Base-by-base conservation (phyloP, 768 basidiomycete species). In the Pisolithus albus region DNA sequence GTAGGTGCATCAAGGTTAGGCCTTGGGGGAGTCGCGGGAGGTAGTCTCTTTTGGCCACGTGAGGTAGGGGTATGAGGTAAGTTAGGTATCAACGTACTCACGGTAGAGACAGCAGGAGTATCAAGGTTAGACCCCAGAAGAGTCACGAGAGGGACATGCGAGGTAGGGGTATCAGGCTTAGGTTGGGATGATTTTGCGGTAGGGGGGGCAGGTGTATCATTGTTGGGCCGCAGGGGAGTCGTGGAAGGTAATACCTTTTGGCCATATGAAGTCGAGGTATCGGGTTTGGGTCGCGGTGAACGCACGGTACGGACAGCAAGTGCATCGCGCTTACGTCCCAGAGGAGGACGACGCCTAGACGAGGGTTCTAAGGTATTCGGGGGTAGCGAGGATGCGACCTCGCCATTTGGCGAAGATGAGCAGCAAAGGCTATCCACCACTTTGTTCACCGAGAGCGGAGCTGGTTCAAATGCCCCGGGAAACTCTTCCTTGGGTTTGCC, bases 381-480 rank as follows among this genome's bases (percentile, higher is more conserved):
- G 46, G 57, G 52, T 30, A 60, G 57, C 47, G 57, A 54, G n/a
- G 52, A 55, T 19, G 63, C 11, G 26, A 42, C 48, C 36, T 50
- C 36, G 10, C 38, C 37, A 34, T 61, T 54, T 28, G 56, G 53
- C 47, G 46, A 51, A 10, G 45, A 24, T 19, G 61, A 47, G 34
- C 47, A 52, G 30, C 49, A 50, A 16, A 34, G 47, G 28, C 32
- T 49, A 41, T 58, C 53, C 46, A 51, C 56, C 3, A 36, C 42
- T 7, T 30, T 16, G 13, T 56, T 61, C 48, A 47, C 21, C 3
- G 53, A 44, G 8, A 58, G 38, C 38, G 23, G n/a, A 47, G 46
- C 56, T 1, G 57, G 67, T 41, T 18, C 52, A 58, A 82, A 83
- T 28, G 80, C 79, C n/a, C 78, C 80, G 28, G 81, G 62, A 57